Evolutionary conservation across 768 basidiomycete genomes (phyloP).

Genomic region (Trametopsis cervina): DNA sequence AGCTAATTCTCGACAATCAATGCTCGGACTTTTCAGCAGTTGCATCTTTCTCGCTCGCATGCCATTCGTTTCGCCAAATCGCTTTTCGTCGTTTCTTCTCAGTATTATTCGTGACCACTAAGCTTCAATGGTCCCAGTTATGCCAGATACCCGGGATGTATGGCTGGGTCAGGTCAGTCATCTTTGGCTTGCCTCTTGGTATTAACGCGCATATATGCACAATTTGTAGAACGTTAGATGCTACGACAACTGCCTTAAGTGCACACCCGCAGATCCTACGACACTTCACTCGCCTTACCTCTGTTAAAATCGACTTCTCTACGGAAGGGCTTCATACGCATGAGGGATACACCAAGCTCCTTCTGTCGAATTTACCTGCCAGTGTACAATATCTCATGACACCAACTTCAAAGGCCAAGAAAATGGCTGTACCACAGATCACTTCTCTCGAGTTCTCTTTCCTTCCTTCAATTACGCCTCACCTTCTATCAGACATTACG

Average conservation of each 20-base stretch:
- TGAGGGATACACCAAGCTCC: constrained; percentile 14
- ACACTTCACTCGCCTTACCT: constrained; percentile 8
- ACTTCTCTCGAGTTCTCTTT: constrained; percentile 42
- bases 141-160: constrained; percentile 17
- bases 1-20: constrained; percentile 12
- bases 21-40: constrained; percentile 21
- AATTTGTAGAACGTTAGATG: constrained; percentile 12
- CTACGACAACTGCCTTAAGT: constrained; percentile 11
- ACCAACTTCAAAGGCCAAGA: background rate
- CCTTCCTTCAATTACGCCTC: constrained; percentile 50
- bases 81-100: constrained; percentile 24
- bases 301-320: constrained; percentile 17
- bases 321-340: constrained; percentile 20
- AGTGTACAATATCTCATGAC: background rate
- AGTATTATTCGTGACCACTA: constrained; percentile 12
- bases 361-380: constrained; percentile 21
- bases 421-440: constrained; percentile 22
- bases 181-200: too few species aligned
- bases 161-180: constrained; percentile 24
- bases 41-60: constrained; percentile 20
- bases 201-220: constrained; percentile 10
- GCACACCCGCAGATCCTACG: constrained; percentile 3
- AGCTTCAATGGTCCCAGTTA: constrained; percentile 10
- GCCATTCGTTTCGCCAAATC: constrained; percentile 23
- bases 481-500: constrained; percentile 42